These are phyloP conservation scores for Eucalyptus microcorys DNA, from an alignment of 345 rosid species.

Conservation along the genomic window DNA sequence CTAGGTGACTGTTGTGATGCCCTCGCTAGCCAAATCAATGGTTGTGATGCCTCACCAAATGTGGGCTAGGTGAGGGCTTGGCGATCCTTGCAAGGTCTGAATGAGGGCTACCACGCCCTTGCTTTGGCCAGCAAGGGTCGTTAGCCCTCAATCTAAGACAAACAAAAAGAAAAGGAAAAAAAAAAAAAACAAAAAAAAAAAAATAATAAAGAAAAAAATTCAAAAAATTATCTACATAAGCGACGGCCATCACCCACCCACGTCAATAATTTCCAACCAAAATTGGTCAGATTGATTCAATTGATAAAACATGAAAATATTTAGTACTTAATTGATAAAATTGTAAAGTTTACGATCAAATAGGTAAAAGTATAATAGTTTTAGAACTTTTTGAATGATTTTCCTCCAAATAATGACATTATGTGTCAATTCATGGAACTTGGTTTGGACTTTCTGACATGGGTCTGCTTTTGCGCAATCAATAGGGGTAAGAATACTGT, in stretches of 20 bases:
- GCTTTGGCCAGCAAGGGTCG: background rate
- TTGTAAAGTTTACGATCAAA: too few species aligned
- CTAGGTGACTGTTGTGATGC: background rate
- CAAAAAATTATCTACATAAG: too few species aligned
- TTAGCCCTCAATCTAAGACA: too few species aligned
- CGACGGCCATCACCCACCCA: background rate
- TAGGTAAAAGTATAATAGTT: rapidly evolving
- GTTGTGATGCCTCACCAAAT: background rate
- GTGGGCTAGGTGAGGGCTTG: background rate
- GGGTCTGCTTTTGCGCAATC: background rate
- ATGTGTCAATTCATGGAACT: background rate
- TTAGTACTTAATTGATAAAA: too few species aligned
- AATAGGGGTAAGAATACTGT: background rate
- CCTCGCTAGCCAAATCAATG: background rate
- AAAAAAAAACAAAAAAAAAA: too few species aligned
- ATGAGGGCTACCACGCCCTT: background rate
- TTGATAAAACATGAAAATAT: background rate
- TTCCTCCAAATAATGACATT: too few species aligned
- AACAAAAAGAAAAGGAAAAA: too few species aligned
- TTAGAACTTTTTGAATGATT: too few species aligned
- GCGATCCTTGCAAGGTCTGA: rapidly evolving
- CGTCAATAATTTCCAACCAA: too few species aligned
- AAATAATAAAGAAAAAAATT: too few species aligned
- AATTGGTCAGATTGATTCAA: background rate
- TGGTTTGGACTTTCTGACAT: background rate